phyloP scores from a whole-genome alignment of 2,329 filamentous ascomycete genomes.

The Trichoderma sp. region DNA sequence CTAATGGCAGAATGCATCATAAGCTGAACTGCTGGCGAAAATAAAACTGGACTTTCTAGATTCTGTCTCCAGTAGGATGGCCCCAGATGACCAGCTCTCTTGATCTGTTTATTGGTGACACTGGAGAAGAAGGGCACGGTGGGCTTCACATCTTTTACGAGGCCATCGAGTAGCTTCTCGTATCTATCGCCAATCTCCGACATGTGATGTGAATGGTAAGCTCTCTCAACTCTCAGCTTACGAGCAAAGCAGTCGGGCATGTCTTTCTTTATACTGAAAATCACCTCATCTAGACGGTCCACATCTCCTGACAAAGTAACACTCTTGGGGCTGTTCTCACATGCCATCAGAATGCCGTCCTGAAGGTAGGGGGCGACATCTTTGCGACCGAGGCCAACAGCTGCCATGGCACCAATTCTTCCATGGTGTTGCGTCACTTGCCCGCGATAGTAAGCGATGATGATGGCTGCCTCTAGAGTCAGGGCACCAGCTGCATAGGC shows the following conservation, averaged over 20 bases:
- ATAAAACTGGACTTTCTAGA: conserved; percentile 19
- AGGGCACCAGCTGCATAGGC: conserved; percentile 27
- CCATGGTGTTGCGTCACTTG: not conserved
- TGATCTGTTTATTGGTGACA: not conserved
- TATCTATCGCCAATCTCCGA: not conserved
- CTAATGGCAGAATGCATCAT: conserved; percentile 16
- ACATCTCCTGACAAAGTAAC: conserved; percentile 48
- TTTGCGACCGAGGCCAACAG: not conserved
- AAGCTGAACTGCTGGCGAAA: conserved; percentile 14
- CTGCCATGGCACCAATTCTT: conserved; percentile 8
- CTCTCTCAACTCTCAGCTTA: conserved; percentile 43
- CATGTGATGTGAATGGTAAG: conserved; percentile 44
- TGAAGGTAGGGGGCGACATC: not conserved
- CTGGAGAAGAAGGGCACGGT: conserved; percentile 41
- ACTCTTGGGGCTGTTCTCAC: conserved; percentile 49
- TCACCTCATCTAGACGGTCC: conserved; percentile 34
- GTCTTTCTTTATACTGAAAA: conserved; percentile 30
- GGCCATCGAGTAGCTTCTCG: not conserved
- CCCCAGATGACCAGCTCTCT: not conserved
- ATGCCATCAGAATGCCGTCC: conserved; percentile 31
- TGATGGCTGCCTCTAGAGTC: not conserved
- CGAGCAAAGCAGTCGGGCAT: conserved; percentile 43
- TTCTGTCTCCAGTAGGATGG: conserved; percentile 21
- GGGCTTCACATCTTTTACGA: not conserved
- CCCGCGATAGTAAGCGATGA: conserved; percentile 10